Conservation (phyloP, 2,329 filamentous ascomycete species). For the Aurifilum marmelostoma region DNA sequence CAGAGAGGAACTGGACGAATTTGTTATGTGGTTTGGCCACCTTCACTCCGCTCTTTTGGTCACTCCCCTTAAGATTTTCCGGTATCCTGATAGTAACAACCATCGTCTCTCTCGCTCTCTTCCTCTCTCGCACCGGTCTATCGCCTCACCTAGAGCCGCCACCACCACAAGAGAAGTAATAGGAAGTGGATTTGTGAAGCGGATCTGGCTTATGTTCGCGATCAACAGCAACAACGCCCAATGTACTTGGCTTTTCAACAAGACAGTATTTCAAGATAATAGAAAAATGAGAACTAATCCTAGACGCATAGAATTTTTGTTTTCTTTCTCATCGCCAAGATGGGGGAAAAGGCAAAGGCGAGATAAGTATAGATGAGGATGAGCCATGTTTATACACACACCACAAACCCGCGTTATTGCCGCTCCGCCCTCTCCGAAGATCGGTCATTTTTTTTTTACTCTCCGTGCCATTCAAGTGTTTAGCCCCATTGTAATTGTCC, state of each 20-base stretch:
- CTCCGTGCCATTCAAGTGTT: too few relatives aligned
- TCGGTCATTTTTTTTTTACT: slow-evolving; percentile 8
- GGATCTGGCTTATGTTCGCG: not conserved
- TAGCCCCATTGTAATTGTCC: too few relatives aligned
- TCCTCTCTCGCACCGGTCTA: too few relatives aligned
- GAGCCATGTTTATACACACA: slow-evolving; percentile 2
- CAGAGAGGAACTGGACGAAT: slow-evolving; percentile 43
- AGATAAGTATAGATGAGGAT: not conserved
- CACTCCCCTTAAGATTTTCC: not conserved
- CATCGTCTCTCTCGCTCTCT: slow-evolving; percentile 20
- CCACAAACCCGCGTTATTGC: slow-evolving; percentile 24
- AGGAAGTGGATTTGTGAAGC: not conserved
- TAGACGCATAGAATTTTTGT: not conserved
- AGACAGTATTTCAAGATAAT: too few relatives aligned
- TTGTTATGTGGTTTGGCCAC: slow-evolving; percentile 2
- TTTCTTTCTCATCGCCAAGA: too few relatives aligned
- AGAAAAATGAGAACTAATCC: not conserved
- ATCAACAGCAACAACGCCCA: not conserved
- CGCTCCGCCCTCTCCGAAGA: slow-evolving; percentile 18
- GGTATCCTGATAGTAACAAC: slow-evolving; percentile 21
- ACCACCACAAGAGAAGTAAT: not conserved
- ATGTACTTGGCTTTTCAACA: too few relatives aligned
- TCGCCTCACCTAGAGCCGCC: not conserved
- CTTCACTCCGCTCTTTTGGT: not conserved
- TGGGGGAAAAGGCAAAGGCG: not conserved